Percentiles rank a stretch among this genome's conserved stretches.
phyloP scores from a whole-genome alignment of 1,284 basidiomycete genomes.

The Earliella scabrosa region DNA sequence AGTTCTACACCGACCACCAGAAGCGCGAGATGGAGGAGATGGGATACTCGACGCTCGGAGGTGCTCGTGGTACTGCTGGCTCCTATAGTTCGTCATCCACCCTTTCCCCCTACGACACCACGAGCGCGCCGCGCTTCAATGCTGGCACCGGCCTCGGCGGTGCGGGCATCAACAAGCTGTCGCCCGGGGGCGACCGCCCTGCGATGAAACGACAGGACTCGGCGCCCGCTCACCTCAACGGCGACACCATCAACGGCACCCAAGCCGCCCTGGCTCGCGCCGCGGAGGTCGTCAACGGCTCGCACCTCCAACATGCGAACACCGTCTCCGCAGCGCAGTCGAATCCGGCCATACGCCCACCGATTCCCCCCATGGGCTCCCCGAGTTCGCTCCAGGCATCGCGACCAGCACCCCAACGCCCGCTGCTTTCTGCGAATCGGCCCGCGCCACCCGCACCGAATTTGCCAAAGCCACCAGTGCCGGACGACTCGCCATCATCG shows the following conservation, averaged over 20 bases:
- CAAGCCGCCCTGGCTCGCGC: conserved; percentile 53
- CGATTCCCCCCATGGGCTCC: conserved; percentile 35
- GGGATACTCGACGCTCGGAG: conserved; percentile 31
- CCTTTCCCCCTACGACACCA: conserved; percentile 40
- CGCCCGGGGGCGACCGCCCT: conserved; percentile 45
- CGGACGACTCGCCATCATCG: conserved; percentile 60
- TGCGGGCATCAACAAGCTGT: conserved; percentile 47
- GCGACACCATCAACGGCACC: conserved; percentile 47
- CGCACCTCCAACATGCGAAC: conserved; percentile 51
- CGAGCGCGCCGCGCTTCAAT: conserved; percentile 73
- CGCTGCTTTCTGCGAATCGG: conserved; percentile 50
- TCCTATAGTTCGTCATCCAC: conserved; percentile 25
- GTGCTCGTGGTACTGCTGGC: conserved; percentile 12
- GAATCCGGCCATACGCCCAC: conserved; percentile 31
- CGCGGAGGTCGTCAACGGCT: conserved; percentile 67
- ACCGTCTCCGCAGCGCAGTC: conserved; percentile 39
- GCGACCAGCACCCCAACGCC: conserved; percentile 62
- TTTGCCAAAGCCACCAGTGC: conserved; percentile 40
- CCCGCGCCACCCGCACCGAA: conserved; percentile 51
- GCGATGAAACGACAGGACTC: conserved; percentile 61
- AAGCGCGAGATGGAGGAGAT: conserved; percentile 87
- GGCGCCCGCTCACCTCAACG: conserved; percentile 54
- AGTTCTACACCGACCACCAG: conserved; percentile 98
- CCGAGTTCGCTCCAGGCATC: conserved; percentile 42
- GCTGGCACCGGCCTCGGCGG: conserved; percentile 88